Conservation (phyloP, 2,329 filamentous ascomycete species). For the Fusarium sp. region DNA sequence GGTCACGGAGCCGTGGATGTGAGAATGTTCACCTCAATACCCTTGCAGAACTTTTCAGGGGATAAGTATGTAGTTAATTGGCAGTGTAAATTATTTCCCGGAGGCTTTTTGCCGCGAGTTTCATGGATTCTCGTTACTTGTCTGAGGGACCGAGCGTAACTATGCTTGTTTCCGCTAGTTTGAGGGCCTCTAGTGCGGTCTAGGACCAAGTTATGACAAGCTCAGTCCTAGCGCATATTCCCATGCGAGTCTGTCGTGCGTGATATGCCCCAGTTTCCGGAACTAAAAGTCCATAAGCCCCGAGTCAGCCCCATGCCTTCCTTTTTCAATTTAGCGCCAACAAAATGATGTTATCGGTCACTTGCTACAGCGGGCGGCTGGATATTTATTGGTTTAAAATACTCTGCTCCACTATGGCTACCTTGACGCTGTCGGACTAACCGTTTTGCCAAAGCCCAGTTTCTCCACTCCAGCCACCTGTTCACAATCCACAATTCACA, state of each 20-base stretch:
- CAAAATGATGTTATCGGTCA: not conserved
- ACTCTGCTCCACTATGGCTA: too few species aligned
- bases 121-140: not conserved
- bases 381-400: too few species aligned
- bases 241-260: not conserved
- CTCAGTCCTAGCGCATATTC: not conserved
- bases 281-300: not conserved
- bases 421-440: too few species aligned
- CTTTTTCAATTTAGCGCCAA: not conserved
- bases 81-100: not conserved
- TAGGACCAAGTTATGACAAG: not conserved
- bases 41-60: not conserved
- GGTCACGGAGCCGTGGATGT: not conserved
- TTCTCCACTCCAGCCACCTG: too few species aligned
- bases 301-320: not conserved
- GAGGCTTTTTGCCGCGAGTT: not conserved
- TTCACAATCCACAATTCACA: too few species aligned
- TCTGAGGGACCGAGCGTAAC: not conserved
- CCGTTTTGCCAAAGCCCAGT: too few species aligned
- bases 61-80: not conserved
- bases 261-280: not conserved
- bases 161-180: not conserved
- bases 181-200: not conserved
- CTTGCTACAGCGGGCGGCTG: too few species aligned
- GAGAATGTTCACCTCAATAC: not conserved